Conservation (phyloP, 106 monocot genomes). For the Platanthera zijinensis region DNA sequence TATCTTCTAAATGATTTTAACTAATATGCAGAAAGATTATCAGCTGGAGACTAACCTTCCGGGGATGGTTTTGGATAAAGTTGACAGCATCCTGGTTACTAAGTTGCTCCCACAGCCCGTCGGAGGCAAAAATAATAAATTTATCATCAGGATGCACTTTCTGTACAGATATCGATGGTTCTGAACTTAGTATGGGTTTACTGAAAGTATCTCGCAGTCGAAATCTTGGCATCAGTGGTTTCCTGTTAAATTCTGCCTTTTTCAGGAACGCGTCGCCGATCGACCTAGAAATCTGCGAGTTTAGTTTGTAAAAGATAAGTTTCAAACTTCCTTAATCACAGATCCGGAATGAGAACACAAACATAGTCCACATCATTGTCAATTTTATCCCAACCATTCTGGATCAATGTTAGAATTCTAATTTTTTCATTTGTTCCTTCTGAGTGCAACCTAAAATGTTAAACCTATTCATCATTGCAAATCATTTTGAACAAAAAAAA, state of each 20-base stretch:
- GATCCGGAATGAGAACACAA: neutral
- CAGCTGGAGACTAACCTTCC: conserved; percentile 10
- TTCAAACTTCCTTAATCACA: neutral
- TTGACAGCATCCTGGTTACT: conserved; percentile 24
- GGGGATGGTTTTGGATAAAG: conserved; percentile 16
- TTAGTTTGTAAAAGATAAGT: neutral
- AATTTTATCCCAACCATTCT: too few species aligned
- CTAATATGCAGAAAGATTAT: neutral
- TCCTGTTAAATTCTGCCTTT: conserved; percentile 25
- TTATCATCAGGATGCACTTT: conserved; percentile 20
- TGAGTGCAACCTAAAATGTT: too few species aligned
- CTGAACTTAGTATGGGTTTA: conserved; percentile 24
- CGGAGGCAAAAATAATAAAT: conserved; percentile 28
- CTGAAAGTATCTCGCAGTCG: conserved; percentile 21
- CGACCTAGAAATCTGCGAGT: conserved; percentile 26
- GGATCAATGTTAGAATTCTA: too few species aligned
- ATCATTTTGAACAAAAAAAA: too few species aligned
- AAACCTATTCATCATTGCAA: too few species aligned
- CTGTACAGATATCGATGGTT: conserved; percentile 19
- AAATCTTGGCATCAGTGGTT: conserved; percentile 26
- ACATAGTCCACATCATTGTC: neutral
- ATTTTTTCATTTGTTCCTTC: too few species aligned
- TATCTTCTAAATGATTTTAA: neutral
- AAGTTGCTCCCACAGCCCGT: conserved; percentile 26
- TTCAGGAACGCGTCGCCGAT: conserved; percentile 30